Conservation (phyloP, 2,329 filamentous ascomycete species). For the Beauveria sp. region DNA sequence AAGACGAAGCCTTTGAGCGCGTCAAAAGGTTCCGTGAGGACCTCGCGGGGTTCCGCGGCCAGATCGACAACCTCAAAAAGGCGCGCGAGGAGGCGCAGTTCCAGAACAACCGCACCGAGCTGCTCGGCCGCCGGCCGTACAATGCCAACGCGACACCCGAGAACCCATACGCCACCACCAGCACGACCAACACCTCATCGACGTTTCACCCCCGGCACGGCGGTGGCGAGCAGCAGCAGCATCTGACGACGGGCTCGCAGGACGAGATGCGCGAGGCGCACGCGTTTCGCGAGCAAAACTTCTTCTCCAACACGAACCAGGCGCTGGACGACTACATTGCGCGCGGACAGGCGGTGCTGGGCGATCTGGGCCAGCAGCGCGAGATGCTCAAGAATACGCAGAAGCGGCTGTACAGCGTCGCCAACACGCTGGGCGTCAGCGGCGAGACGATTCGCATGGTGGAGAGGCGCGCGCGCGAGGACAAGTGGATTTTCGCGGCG, state of each 20-base stretch:
- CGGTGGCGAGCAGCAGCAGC: not conserved
- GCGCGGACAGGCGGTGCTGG: constrained; percentile 79
- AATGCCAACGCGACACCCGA: constrained; percentile 60
- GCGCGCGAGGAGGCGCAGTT: constrained; percentile 68
- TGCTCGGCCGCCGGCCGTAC: constrained; percentile 79
- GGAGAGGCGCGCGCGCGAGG: constrained; percentile 81
- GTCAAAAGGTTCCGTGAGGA: constrained; percentile 80
- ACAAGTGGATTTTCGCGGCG: constrained; percentile 95
- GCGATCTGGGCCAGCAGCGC: constrained; percentile 79
- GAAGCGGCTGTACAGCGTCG: constrained; percentile 80
- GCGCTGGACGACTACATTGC: constrained; percentile 93
- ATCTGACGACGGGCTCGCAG: constrained; percentile 41
- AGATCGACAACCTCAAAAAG: constrained; percentile 70
- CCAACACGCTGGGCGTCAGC: constrained; percentile 86
- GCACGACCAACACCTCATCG: constrained; percentile 22
- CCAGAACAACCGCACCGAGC: constrained; percentile 62
- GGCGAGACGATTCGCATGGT: constrained; percentile 97
- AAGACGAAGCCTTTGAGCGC: constrained; percentile 81
- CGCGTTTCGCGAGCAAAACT: constrained; percentile 80
- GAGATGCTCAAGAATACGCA: constrained; percentile 96
- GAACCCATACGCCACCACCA: constrained; percentile 74
- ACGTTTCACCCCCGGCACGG: constrained; percentile 35
- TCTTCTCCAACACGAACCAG: constrained; percentile 72
- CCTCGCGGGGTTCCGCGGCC: constrained; percentile 68
- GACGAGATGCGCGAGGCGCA: constrained; percentile 70